These are phyloP conservation scores for Penicillium arizonense DNA, from an alignment of 495 filamentous ascomycete species.

Conservation along the genomic window DNA sequence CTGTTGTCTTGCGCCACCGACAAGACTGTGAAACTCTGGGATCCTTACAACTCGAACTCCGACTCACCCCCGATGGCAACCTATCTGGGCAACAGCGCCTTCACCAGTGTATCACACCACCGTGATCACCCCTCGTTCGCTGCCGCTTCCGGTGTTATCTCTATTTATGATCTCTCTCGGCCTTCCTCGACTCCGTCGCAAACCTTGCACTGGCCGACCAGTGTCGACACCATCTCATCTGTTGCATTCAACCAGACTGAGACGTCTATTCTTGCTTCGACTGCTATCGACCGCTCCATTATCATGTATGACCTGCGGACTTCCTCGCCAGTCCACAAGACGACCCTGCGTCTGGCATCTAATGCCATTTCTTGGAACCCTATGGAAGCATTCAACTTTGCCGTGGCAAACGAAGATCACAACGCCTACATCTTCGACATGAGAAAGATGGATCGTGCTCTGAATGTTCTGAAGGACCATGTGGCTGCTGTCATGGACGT, in stretches of 20 bases:
- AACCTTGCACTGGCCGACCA: conserved; percentile 81
- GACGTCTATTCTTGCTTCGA: conserved; percentile 82
- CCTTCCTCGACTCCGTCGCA: conserved; percentile 71
- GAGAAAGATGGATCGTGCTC: conserved; percentile 75
- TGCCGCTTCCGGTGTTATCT: conserved; percentile 74
- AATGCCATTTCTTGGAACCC: conserved; percentile 94
- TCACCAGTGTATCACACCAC: conserved; percentile 84
- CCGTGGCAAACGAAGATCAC: conserved; percentile 76
- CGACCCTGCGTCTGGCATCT: conserved; percentile 73
- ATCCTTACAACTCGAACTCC: conserved; percentile 73
- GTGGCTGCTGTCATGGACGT: conserved; percentile 97
- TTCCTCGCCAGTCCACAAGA: conserved; percentile 73
- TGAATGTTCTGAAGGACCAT: conserved; percentile 94
- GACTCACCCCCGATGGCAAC: conserved; percentile 68
- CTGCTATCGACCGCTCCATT: conserved; percentile 79
- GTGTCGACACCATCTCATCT: conserved; percentile 86
- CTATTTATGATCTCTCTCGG: conserved; percentile 81
- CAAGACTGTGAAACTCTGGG: conserved; percentile 82
- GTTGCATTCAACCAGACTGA: conserved; percentile 92
- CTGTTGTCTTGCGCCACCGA: conserved; percentile 90
- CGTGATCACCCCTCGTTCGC: conserved; percentile 70
- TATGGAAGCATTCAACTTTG: conserved; percentile 92
- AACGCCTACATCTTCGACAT: conserved; percentile 85
- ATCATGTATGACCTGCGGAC: conserved; percentile 91
- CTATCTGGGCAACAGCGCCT: conserved; percentile 77